Evolutionary conservation across 495 filamentous ascomycete species (phyloP), one percentile per base, ranked within the genome.

Genomic region (Penicillium antarcticum): DNA sequence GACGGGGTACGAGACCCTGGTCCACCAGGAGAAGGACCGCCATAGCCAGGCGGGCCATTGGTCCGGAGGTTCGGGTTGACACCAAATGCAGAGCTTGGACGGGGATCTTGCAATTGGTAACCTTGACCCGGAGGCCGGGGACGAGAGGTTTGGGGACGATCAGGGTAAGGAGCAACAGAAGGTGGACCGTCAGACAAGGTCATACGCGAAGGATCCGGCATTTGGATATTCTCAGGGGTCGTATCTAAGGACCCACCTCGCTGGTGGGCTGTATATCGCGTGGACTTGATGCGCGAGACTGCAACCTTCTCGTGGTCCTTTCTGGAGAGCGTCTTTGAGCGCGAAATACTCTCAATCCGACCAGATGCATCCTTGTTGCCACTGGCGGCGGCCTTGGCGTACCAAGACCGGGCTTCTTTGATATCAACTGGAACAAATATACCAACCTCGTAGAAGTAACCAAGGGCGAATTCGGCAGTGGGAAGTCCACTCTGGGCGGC

Each of bases 361-460:
- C 77, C 81, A 18, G 79, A 77, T 8, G 94, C 94, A 66, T 98
- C 94, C 58, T 89, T 88, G 60, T 97, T 97, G 33, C 92, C 95
- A 65, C 91, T 89, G 36, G 88, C 85, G 14, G 91, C 87, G 16
- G 94, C 91, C 64, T 89, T 87, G 53, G 88, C 81, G 64, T 98
- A 98, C 94, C 94, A 98, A 51, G 73, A 83, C 53, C 86, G 77
- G 4, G 94, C 94, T 68, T 94, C 88, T 55, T 84, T 82, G 35
- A 96, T 73, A 63, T 97, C 86, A 23, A 87, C 84, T 2, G 79
- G 79, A 16, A 92, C 87, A 61, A 87, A 87, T 61, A 97, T 90
- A 50, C 94, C 94, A 54, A 98, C 92, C 68, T 98, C 94, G 67
- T 92, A 86, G 69, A 97, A 98, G 67, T 98, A 98, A 5, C 94